Base-by-base conservation (phyloP, 2,329 filamentous ascomycete genomes). In the Pyricularia pennisetigena region DNA sequence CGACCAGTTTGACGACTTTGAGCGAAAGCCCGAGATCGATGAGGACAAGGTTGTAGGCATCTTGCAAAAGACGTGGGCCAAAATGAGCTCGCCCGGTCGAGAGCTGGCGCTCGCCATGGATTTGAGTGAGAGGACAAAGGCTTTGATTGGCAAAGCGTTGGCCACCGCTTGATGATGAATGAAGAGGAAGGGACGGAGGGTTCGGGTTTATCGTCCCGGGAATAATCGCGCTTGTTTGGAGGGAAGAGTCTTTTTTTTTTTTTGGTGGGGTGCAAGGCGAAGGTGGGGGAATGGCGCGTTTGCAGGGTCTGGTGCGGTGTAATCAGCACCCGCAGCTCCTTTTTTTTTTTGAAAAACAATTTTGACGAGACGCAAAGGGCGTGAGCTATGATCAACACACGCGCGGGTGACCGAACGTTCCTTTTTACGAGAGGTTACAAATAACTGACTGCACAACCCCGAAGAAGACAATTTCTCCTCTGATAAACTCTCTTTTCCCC, bases 1-100 rank as follows among this genome's bases (percentile, higher is more conserved):
- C 75, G 92, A 94, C 75, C 91, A 95, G 75, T 90, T 96, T 71
- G 92, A 94, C 73, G 86, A 85, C 66, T 97, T 95, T 78, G 90
- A 92, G 81, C 83, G 77, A 72, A 82, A 84, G 75, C 83, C 86
- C 30, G 84, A 88, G 68, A 76, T 83, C 20, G 90, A 93, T 74
- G 91, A 94, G 79, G 89, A 88, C 66, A 96, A 95, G 83, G 87
- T 93, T 69, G 76, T 94, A 24, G 80, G 79, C 23, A 92, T 93
- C 71, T 75, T 93, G 76, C 80, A 81, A 72, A 92, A 92, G 84
- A 92, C 90, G 16, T 92, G 90, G 90, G 87, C 74, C 65, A 93
- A 93, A 82, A 93, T 92, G 90, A 86, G 85, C 65, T 82, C 84
- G 49, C 77, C 77, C 69, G 90, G 90, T 0, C 81, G 83, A 70